Evolutionary conservation across 2,329 filamentous ascomycete species (phyloP).

Genomic region (Biscogniauxia mediterranea): DNA sequence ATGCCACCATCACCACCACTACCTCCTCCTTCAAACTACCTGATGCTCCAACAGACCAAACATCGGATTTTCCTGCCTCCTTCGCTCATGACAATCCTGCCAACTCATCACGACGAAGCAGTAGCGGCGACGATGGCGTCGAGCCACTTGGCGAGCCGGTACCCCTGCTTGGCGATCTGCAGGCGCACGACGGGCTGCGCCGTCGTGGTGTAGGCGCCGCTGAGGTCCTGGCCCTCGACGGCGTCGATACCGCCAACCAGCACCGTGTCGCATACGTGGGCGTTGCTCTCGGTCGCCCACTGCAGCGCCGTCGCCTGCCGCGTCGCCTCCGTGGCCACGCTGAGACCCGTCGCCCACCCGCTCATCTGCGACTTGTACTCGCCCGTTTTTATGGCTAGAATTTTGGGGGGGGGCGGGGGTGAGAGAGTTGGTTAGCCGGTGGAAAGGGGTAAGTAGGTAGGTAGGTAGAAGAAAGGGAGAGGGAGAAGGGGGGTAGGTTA

Average conservation of each 20-base stretch:
- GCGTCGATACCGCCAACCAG: slow-evolving; percentile 37
- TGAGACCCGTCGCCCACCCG: slow-evolving; percentile 37
- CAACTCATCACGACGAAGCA: slow-evolving; percentile 1
- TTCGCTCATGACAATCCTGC: background rate
- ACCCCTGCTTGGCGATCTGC: slow-evolving; percentile 46
- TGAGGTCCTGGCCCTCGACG: slow-evolving; percentile 40
- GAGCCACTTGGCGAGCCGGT: slow-evolving; percentile 36
- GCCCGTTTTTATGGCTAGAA: slow-evolving; percentile 37
- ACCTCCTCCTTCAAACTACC: too few relatives aligned
- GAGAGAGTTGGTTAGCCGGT: background rate
- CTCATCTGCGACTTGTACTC: slow-evolving; percentile 35
- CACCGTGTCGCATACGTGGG: slow-evolving; percentile 43
- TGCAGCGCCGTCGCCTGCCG: slow-evolving; percentile 30
- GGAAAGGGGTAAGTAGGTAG: too few relatives aligned
- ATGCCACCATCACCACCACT: background rate
- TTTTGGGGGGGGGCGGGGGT: background rate
- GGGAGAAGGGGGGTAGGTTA: slow-evolving; percentile 5
- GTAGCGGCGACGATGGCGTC: slow-evolving; percentile 34
- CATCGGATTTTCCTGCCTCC: background rate
- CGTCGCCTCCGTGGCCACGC: slow-evolving; percentile 31
- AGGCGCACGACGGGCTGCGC: slow-evolving; percentile 40
- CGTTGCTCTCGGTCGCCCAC: slow-evolving; percentile 44
- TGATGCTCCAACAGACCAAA: too few relatives aligned
- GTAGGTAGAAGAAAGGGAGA: background rate
- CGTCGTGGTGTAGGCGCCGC: slow-evolving; percentile 38